phyloP scores from a whole-genome alignment of 441 rosid species.

The Eutrema salsugineum region DNA sequence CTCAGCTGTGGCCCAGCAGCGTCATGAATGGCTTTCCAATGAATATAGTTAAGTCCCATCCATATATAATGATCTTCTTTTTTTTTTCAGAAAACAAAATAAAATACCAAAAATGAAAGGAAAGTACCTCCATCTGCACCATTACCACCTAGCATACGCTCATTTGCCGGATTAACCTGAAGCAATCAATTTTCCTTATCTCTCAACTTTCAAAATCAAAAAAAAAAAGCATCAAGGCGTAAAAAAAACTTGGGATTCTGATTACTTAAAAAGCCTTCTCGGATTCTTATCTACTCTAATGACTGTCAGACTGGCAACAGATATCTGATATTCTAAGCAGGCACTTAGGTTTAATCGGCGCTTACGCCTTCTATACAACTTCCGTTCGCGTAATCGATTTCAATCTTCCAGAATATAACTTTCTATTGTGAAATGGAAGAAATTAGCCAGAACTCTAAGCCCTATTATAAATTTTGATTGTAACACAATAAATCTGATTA shows the following conservation, averaged over 20 bases:
- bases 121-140: conserved; percentile 88
- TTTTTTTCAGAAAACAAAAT: not conserved
- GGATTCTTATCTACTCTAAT: not conserved
- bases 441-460: not conserved
- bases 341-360: too few species aligned
- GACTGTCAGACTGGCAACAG: too few species aligned
- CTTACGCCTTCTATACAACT: too few species aligned
- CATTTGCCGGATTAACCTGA: conserved; percentile 85
- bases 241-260: not conserved
- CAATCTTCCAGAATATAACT: too few species aligned
- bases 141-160: conserved; percentile 78
- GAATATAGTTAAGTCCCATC: not conserved
- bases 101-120: not conserved
- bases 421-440: not conserved
- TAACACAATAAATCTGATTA: too few species aligned
- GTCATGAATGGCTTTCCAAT: conserved; percentile 58
- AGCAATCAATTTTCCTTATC: not conserved
- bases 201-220: not conserved
- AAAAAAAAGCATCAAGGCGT: not conserved
- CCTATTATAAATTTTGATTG: too few species aligned
- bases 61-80: not conserved
- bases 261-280: not conserved
- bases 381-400: too few species aligned
- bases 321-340: not conserved
- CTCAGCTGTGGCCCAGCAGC: conserved; percentile 81